Conservation (phyloP, 179 eudicot species). For the Sideroxylon spinosum region DNA sequence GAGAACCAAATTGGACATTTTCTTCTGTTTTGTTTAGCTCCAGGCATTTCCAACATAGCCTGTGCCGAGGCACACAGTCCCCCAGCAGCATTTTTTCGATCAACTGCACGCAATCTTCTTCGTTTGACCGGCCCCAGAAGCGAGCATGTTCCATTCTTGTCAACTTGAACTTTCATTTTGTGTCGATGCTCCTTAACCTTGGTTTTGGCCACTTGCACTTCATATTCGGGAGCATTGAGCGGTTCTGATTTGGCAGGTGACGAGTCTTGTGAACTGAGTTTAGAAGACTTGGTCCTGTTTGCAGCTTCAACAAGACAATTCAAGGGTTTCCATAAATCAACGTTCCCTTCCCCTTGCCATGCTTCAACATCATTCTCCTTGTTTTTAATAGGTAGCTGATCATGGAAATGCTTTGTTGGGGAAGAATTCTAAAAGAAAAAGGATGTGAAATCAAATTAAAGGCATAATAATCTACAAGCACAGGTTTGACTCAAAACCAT, state of each 20-base stretch:
- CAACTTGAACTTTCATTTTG: slow-evolving; percentile 32
- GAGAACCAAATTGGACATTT: slow-evolving; percentile 83
- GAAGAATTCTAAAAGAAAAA: slow-evolving; percentile 39
- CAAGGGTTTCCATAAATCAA: slow-evolving; percentile 68
- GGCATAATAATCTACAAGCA: not conserved
- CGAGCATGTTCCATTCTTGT: slow-evolving; percentile 25
- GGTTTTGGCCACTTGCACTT: slow-evolving; percentile 21
- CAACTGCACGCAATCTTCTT: slow-evolving; percentile 37
- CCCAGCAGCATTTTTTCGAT: slow-evolving; percentile 27
- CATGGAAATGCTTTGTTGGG: slow-evolving; percentile 34
- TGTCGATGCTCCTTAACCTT: slow-evolving; percentile 37
- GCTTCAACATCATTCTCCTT: slow-evolving; percentile 27
- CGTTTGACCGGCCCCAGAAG: slow-evolving; percentile 38
- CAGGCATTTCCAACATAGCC: slow-evolving; percentile 33
- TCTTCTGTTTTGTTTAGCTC: slow-evolving; percentile 32
- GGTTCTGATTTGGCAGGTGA: slow-evolving; percentile 38
- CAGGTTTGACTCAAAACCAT: not conserved
- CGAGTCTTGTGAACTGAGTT: slow-evolving; percentile 40
- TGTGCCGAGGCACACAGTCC: slow-evolving; percentile 33
- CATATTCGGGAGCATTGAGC: slow-evolving; percentile 28
- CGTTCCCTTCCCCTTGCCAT: slow-evolving; percentile 45
- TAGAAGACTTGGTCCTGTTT: slow-evolving; percentile 58
- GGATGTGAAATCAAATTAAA: not conserved
- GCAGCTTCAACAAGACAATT: slow-evolving; percentile 75
- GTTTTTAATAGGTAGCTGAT: slow-evolving; percentile 32